Percentiles rank a stretch among this genome's conserved stretches.
These are phyloP conservation scores for Omphalotus guepiniiformis DNA, from an alignment of 768 basidiomycete species.

Conservation along the genomic window DNA sequence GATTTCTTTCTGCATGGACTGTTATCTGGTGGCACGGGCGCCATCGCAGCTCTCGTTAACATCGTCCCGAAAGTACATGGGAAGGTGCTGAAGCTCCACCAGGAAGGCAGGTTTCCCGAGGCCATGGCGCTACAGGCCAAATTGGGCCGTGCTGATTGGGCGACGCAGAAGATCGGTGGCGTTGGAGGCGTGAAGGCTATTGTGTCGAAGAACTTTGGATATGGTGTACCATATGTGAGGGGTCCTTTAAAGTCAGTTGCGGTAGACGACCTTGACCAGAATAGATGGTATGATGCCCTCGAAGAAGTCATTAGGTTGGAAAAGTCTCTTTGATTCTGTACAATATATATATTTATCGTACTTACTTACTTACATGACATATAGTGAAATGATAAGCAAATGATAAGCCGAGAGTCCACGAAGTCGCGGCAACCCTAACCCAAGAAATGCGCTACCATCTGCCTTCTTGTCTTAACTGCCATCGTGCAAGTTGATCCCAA, in stretches of 20 bases:
- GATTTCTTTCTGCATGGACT: constrained; percentile 67
- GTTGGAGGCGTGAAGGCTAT: constrained; percentile 66
- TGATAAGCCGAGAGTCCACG: too few relatives aligned
- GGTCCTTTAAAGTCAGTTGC: constrained; percentile 44
- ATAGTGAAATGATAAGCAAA: too few relatives aligned
- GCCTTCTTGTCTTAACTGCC: too few relatives aligned
- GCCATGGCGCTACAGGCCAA: constrained; percentile 59
- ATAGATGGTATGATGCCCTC: constrained; percentile 1
- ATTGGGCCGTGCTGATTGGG: constrained; percentile 66
- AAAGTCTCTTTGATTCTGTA: too few relatives aligned
- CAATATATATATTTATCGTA: too few relatives aligned
- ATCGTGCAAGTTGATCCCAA: too few relatives aligned
- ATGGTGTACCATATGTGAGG: constrained; percentile 48
- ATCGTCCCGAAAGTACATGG: constrained; percentile 56
- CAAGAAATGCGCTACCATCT: too few relatives aligned
- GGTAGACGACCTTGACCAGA: constrained; percentile 24
- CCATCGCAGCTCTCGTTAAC: constrained; percentile 63
- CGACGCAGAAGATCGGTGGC: constrained; percentile 56
- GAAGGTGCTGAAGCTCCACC: constrained; percentile 43
- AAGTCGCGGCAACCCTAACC: too few relatives aligned
- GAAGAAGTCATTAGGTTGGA: constrained; percentile 3
- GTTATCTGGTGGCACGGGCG: constrained; percentile 56
- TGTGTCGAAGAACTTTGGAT: constrained; percentile 59
- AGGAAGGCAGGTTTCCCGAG: constrained; percentile 50
- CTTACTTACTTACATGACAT: too few relatives aligned